Evolutionary conservation across 495 filamentous ascomycete species (phyloP), one percentile per base, ranked within the genome.

Genomic region (Penicillium desertorum): DNA sequence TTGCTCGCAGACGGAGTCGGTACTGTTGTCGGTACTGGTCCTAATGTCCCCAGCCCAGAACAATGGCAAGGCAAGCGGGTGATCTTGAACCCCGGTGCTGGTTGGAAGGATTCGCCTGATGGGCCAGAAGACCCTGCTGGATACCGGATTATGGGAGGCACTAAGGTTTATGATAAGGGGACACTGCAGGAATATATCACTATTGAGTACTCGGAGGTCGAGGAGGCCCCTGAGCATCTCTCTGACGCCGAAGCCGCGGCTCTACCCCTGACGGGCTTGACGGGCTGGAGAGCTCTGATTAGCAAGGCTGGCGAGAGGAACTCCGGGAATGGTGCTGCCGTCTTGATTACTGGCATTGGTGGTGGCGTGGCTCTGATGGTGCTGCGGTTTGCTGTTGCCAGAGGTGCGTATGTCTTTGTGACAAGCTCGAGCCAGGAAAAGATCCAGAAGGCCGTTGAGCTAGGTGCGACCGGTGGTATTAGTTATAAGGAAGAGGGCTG

Each of bases 281-380:
- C 92, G n/a, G 92, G 78, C 11, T 97, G 89, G 88, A 76, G 92
- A 34, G 92, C 92, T 0, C 72, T 92, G 51, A 80, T 92, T 20
- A 87, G 78, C 2, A 97, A 93, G 66, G 80, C 78, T 36, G 82
- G 76, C 0, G 77, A 78, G 57, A 66, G 48, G 54, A 82, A 84
- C 60, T 82, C 86, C 0, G 59, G 73, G 17, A 57, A 71, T 8
- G 89, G 87, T 4, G 73, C 80, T 50, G 89, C 89, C 57, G 68
- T 92, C 3, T 65, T 93, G 41, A 64, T 93, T 29, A 91, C 89
- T 4, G 89, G 89, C 3, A 90, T 93, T 69, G 89, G 89, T 1
- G 89, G 89, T 17, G 89, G 89, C 46, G 89, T 92, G 20, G 89
- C 89, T 36, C 68, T 92, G 56, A 79, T 82, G 67, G 82, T 74